phyloP scores from a whole-genome alignment of 352 stramenopile genomes.

The Phytophthora pini region DNA sequence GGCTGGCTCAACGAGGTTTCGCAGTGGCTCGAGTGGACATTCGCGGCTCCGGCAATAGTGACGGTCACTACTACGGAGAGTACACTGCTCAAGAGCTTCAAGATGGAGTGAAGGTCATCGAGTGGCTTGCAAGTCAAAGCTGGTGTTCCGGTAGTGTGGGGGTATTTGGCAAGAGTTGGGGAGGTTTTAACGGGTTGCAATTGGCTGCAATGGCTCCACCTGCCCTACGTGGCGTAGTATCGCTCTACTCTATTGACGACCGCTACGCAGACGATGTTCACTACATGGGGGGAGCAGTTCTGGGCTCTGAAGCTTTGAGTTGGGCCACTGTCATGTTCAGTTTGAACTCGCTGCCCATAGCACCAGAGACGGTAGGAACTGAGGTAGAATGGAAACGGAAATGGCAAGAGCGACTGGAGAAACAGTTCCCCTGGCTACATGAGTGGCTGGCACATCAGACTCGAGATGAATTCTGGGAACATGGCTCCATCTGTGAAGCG shows the following conservation, averaged over 20 bases:
- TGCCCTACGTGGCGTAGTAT: constrained; percentile 51
- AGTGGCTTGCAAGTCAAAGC: constrained; percentile 49
- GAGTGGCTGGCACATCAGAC: constrained; percentile 55
- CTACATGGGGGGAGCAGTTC: constrained; percentile 51
- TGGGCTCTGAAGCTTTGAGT: constrained; percentile 58
- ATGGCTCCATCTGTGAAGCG: constrained; percentile 52
- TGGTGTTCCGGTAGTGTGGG: constrained; percentile 53
- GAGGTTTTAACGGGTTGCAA: constrained; percentile 59
- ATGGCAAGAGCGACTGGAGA: constrained; percentile 46
- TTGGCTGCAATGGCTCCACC: constrained; percentile 46
- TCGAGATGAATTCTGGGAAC: constrained; percentile 54
- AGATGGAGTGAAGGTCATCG: constrained; percentile 55
- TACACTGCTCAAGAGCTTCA: constrained; percentile 54
- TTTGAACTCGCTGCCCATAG: constrained; percentile 49
- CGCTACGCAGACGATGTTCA: constrained; percentile 60
- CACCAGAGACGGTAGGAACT: constrained; percentile 40
- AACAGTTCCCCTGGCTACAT: constrained; percentile 54
- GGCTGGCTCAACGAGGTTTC: constrained; percentile 52
- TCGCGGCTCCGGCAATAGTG: constrained; percentile 53
- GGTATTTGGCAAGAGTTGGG: constrained; percentile 64
- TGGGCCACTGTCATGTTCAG: constrained; percentile 61
- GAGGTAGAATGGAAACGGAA: constrained; percentile 36
- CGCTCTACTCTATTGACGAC: constrained; percentile 65
- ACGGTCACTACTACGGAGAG: constrained; percentile 49
- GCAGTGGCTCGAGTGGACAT: constrained; percentile 60